A percentile compares a stretch with the other conserved stretches of the same genome.
These are phyloP conservation scores for Cryptosporidium canis DNA, from an alignment of 169 alveolate species.

Conservation along the genomic window DNA sequence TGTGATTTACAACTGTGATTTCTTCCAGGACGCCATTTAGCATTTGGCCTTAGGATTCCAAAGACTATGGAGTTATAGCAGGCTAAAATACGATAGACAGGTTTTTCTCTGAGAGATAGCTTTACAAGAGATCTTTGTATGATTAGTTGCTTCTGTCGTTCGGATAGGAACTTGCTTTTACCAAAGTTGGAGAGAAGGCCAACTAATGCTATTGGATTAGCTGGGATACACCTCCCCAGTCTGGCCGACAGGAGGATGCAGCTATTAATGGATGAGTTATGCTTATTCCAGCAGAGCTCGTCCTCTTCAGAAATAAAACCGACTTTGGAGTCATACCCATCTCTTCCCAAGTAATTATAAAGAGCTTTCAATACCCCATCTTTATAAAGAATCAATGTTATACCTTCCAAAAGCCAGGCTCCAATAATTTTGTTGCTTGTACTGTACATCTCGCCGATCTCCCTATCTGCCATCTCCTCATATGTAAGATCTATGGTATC, in stretches of 20 bases:
- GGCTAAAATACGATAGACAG: conserved; percentile 55
- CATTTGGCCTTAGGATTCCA: conserved; percentile 46
- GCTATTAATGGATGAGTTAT: conserved; percentile 11
- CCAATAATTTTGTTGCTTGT: conserved; percentile 15
- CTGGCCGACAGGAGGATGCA: conserved; percentile 28
- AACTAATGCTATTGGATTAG: conserved; percentile 67
- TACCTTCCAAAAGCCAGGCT: conserved; percentile 56
- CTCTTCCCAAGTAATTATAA: conserved; percentile 56
- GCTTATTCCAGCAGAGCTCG: background rate
- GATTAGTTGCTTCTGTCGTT: background rate
- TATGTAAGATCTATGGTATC: background rate
- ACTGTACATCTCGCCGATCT: conserved; percentile 39
- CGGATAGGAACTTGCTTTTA: conserved; percentile 1
- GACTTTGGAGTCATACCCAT: conserved; percentile 58
- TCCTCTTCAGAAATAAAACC: conserved; percentile 35
- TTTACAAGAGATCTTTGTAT: conserved; percentile 48
- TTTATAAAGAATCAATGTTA: conserved; percentile 31
- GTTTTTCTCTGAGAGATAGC: conserved; percentile 56
- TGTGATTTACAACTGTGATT: background rate
- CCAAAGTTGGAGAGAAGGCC: conserved; percentile 38
- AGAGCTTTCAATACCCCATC: conserved; percentile 34
- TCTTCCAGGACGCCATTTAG: conserved; percentile 54
- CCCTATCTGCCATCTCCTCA: conserved; percentile 1
- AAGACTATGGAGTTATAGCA: conserved; percentile 29
- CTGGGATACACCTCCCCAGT: conserved; percentile 60